Base-by-base conservation (phyloP, 2,329 filamentous ascomycete species). In the Aspergillus fumigatiaffinis region DNA sequence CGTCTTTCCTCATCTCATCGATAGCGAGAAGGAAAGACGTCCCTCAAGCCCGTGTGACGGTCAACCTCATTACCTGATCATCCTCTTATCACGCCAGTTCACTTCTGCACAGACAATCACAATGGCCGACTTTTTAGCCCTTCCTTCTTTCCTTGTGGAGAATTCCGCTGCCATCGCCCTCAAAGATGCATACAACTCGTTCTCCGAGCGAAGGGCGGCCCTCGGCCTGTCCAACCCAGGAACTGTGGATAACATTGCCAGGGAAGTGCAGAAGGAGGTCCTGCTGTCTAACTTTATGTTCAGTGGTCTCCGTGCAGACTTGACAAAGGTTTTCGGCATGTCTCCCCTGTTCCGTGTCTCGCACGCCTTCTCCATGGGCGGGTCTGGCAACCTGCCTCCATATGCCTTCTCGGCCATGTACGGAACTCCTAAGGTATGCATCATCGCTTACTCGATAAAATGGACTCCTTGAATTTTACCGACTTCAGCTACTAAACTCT, bases 201-300 rank as follows among this genome's bases (percentile, higher is more conserved):
- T 97, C 75, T 88, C 88, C 62, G 90, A 94, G 68, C 87, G 90
- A 79, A 89, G 94, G 81, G 89, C 87, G 68, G 89, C 90, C 77
- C 84, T 99, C 64, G 93, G 92, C 61, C 83, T 99, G 67, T 84
- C 88, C 66, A 97, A 97, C 78, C 94, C 94, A 44, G 94, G 94
- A 69, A 92, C 90, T 53, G 87, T 97, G 66, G 94, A 99, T 78
- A 87, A 87, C 72, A 87, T 96, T 74, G 85, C 89, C 67, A 88
- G 89, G 74, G 94, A 99, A 81, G 92, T 97, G 62, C 89, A 95
- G 80, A 92, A 92, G 78, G 92, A 97, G 84, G 92, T 97, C 68
- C 88, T 97, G 74, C 86, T 97, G 71, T 94, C 89, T 79, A 96
- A 97, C 82, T 90, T 91, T 77, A 95, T 94, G 87, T 97, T 99